These are phyloP conservation scores for Thamnidium elegans DNA, from an alignment of 192 early-diverging fungal species.

Conservation along the genomic window DNA sequence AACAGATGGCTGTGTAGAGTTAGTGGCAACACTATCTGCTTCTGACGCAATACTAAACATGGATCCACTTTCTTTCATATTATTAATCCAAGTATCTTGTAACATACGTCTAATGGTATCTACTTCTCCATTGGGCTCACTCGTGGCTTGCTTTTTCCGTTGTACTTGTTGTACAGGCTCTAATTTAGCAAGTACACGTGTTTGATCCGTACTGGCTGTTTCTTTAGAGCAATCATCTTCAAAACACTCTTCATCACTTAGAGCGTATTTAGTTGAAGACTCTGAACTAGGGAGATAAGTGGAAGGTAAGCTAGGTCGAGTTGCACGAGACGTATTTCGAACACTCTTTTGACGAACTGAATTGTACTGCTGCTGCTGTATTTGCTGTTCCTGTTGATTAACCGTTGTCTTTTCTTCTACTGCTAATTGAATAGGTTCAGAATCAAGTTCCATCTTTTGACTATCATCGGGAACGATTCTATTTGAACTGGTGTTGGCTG, in stretches of 20 bases:
- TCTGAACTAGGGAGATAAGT: not conserved
- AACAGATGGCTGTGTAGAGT: not conserved
- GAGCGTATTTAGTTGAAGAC: not conserved
- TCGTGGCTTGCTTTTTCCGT: slow-evolving; percentile 3
- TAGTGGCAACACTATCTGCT: not conserved
- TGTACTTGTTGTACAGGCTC: not conserved
- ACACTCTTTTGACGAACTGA: not conserved
- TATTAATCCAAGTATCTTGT: slow-evolving; percentile 27
- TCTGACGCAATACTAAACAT: slow-evolving; percentile 24
- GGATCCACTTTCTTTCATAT: slow-evolving; percentile 20
- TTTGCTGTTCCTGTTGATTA: not conserved
- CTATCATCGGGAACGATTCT: slow-evolving; percentile 10
- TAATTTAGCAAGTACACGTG: not conserved
- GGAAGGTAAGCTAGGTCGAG: not conserved
- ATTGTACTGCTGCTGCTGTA: not conserved
- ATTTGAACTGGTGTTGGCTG: not conserved
- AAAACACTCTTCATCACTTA: not conserved
- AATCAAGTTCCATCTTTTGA: slow-evolving; percentile 18
- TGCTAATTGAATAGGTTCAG: not conserved
- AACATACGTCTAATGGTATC: slow-evolving; percentile 23
- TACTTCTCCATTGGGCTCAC: slow-evolving; percentile 13
- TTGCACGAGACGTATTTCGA: not conserved
- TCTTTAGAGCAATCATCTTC: not conserved
- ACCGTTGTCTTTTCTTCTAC: no score
- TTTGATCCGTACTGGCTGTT: not conserved